Conservation (phyloP, 805 yeast genomes). For the Barnettozyma siamensis region DNA sequence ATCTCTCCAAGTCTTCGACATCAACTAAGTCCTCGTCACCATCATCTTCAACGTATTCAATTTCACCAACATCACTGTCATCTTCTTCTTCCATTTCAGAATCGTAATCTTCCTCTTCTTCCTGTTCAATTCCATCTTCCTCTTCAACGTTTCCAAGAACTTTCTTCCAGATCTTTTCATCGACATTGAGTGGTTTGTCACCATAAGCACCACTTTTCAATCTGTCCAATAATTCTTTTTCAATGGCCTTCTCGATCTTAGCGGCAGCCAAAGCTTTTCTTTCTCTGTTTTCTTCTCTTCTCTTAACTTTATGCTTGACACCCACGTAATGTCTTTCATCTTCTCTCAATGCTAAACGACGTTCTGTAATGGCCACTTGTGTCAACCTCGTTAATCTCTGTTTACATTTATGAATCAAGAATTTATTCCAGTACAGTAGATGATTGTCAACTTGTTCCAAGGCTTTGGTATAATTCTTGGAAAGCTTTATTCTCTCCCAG, state of each 20-base stretch:
- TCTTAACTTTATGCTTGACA: constrained; percentile 85
- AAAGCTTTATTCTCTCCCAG: constrained; percentile 92
- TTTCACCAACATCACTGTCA: constrained; percentile 62
- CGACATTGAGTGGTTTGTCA: constrained; percentile 94
- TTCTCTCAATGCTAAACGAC: constrained; percentile 84
- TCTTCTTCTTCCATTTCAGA: constrained; percentile 45
- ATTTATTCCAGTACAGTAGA: constrained; percentile 88
- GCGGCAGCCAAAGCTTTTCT: constrained; percentile 97
- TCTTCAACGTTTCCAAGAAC: constrained; percentile 80
- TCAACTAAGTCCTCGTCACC: constrained; percentile 91
- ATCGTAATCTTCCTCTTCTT: constrained; percentile 44
- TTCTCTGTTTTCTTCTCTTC: constrained; percentile 92
- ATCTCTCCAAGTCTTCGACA: constrained; percentile 85
- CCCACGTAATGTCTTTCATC: constrained; percentile 94
- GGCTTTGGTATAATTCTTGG: constrained; percentile 85
- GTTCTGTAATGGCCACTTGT: constrained; percentile 92
- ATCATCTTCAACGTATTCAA: constrained; percentile 86
- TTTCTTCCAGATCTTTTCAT: constrained; percentile 92
- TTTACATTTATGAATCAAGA: constrained; percentile 86
- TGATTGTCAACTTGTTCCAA: constrained; percentile 84
- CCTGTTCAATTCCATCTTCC: constrained; percentile 47
- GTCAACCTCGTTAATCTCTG: constrained; percentile 92
- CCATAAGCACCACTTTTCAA: constrained; percentile 98
- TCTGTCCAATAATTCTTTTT: constrained; percentile 89
- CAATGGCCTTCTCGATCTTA: constrained; percentile 92